A percentile compares a stretch with the other conserved stretches of the same genome.
These are phyloP conservation scores for Garcia nutans DNA, from an alignment of 345 rosid species.

Conservation along the genomic window DNA sequence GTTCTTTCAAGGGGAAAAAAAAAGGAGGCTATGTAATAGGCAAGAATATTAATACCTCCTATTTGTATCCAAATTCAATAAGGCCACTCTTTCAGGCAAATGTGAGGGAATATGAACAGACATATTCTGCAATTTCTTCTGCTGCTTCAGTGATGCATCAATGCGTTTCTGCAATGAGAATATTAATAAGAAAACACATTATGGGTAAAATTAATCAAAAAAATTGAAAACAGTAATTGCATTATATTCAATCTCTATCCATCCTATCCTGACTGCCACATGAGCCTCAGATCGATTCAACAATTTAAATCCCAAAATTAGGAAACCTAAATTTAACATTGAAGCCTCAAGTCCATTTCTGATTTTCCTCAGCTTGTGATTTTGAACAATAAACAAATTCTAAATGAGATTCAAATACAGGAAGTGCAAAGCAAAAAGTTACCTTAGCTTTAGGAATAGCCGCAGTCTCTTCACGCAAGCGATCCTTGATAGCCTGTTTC, in stretches of 20 bases:
- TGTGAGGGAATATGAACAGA: conserved; percentile 48
- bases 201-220: background rate
- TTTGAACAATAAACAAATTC: background rate
- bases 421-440: background rate
- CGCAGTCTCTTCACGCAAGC: conserved; percentile 65
- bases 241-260: background rate
- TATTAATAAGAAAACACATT: background rate
- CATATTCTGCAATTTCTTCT: conserved; percentile 69
- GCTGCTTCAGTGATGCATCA: conserved; percentile 65
- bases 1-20: no score
- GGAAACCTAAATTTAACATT: background rate
- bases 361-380: background rate
- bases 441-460: conserved; percentile 92
- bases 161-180: conserved; percentile 61
- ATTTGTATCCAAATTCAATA: conserved; percentile 43
- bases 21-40: background rate
- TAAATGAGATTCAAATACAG: background rate
- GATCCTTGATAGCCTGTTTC: conserved; percentile 69
- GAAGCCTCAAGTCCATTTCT: background rate
- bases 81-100: conserved; percentile 42
- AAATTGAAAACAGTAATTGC: background rate
- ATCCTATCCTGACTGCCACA: background rate
- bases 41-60: conserved; percentile 38
- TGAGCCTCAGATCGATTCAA: background rate
- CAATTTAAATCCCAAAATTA: background rate